A percentile compares a stretch with the other conserved stretches of the same genome.
Evolutionary conservation across 148 eudicot genomes (phyloP).

Genomic region (Agrostemma githago): DNA sequence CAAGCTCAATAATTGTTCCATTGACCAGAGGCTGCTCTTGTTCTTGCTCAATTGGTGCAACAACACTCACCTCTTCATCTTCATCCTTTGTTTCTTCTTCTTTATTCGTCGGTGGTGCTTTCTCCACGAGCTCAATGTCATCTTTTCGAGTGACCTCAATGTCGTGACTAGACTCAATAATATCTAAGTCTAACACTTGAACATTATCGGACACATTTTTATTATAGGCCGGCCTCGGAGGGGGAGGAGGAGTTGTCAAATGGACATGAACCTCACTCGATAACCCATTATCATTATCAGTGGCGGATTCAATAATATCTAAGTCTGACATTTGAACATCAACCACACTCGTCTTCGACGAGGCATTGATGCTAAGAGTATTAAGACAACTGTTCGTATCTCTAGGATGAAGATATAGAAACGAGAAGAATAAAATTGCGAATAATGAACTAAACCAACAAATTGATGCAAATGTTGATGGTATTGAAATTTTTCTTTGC

Average conservation of each 20-base stretch:
- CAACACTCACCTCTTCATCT: background rate
- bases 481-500: slow-evolving; percentile 7
- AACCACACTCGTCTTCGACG: background rate
- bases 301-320: background rate
- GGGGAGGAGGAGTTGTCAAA: too few relatives aligned
- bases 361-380: background rate
- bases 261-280: too few relatives aligned
- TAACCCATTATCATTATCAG: too few relatives aligned
- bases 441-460: background rate
- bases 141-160: background rate
- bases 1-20: background rate
- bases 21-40: background rate
- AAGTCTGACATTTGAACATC: background rate
- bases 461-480: slow-evolving; percentile 14
- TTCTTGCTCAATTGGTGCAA: background rate
- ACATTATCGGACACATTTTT: too few relatives aligned
- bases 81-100: background rate
- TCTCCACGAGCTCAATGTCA: background rate
- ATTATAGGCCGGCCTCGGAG: too few relatives aligned
- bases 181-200: background rate
- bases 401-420: slow-evolving; percentile 6
- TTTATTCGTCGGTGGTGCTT: background rate
- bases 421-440: background rate
- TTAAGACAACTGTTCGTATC: background rate
- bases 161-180: too few relatives aligned